These are phyloP conservation scores for Kodamaea neixiangensis DNA, from an alignment of 805 yeast genomes.

Conservation along the genomic window DNA sequence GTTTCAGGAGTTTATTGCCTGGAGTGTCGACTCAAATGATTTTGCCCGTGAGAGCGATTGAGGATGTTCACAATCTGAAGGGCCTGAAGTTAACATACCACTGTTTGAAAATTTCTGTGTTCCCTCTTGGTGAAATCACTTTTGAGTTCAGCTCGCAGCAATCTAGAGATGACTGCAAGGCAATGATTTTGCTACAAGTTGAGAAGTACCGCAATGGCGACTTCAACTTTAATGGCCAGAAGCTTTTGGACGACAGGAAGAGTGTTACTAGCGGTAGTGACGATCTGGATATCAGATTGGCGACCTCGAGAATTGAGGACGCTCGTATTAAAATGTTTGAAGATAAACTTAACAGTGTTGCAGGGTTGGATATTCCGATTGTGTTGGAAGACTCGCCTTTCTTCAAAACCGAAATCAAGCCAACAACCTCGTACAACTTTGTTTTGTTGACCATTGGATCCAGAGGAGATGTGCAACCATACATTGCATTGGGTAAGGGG, in stretches of 20 bases:
- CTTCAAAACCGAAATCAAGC: slow-evolving; percentile 50
- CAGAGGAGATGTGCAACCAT: slow-evolving; percentile 96
- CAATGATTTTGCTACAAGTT: slow-evolving; percentile 50
- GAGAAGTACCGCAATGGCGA: slow-evolving; percentile 35
- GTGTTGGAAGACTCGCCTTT: slow-evolving; percentile 67
- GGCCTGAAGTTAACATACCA: slow-evolving; percentile 69
- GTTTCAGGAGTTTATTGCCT: slow-evolving; percentile 78
- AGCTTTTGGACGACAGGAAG: slow-evolving; percentile 8
- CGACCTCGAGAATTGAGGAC: slow-evolving; percentile 39
- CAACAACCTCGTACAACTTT: slow-evolving; percentile 57
- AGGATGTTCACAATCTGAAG: slow-evolving; percentile 63
- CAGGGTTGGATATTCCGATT: slow-evolving; percentile 68
- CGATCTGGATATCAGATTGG: slow-evolving; percentile 14
- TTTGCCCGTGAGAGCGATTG: slow-evolving; percentile 73
- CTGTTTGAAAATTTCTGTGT: slow-evolving; percentile 68
- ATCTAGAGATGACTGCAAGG: slow-evolving; percentile 73
- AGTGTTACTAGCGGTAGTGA: background rate
- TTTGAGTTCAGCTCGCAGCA: slow-evolving; percentile 70
- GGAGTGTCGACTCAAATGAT: slow-evolving; percentile 81
- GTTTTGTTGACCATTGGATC: slow-evolving; percentile 88
- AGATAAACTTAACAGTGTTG: slow-evolving; percentile 57
- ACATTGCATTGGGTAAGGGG: slow-evolving; percentile 84
- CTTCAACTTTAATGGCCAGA: background rate
- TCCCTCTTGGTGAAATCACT: slow-evolving; percentile 74
- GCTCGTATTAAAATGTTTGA: slow-evolving; percentile 70